Percentiles rank a stretch among this genome's conserved stretches.
phyloP scores from a whole-genome alignment of 305 asterid genomes.

The Rubia balearica region DNA sequence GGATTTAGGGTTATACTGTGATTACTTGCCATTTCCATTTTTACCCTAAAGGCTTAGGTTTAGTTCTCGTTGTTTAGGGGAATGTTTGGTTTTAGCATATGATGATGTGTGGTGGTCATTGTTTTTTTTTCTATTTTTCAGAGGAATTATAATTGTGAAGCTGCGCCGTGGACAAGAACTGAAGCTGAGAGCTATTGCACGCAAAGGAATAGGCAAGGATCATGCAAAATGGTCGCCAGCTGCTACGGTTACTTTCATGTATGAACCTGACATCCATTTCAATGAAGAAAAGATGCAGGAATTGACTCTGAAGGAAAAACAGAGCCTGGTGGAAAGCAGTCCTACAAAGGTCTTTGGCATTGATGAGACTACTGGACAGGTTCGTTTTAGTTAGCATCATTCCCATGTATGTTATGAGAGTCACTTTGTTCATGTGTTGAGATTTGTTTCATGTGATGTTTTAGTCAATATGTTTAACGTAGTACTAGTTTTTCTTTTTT shows the following conservation, averaged over 20 bases:
- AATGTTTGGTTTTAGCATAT: neutral
- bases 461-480: neutral
- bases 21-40: neutral
- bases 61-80: neutral
- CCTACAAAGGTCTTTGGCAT: constrained; percentile 85
- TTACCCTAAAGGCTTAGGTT: too few species aligned
- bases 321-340: constrained; percentile 75
- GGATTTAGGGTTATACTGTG: neutral
- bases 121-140: constrained; percentile 16
- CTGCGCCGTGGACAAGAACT: constrained; percentile 95
- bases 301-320: constrained; percentile 54
- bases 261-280: constrained; percentile 83
- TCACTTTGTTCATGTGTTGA: neutral
- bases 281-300: constrained; percentile 87
- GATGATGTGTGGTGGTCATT: neutral
- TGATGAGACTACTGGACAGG: constrained; percentile 61
- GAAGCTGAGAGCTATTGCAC: constrained; percentile 85
- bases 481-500: neutral
- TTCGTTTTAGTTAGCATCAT: constrained; percentile 19
- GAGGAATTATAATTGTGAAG: constrained; percentile 96
- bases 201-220: constrained; percentile 47
- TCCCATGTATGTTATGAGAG: neutral
- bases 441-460: neutral
- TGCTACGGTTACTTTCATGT: constrained; percentile 96
- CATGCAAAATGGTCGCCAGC: constrained; percentile 75